These are phyloP conservation scores for Podaxis rugospora DNA, from an alignment of 768 basidiomycete genomes.

Conservation along the genomic window DNA sequence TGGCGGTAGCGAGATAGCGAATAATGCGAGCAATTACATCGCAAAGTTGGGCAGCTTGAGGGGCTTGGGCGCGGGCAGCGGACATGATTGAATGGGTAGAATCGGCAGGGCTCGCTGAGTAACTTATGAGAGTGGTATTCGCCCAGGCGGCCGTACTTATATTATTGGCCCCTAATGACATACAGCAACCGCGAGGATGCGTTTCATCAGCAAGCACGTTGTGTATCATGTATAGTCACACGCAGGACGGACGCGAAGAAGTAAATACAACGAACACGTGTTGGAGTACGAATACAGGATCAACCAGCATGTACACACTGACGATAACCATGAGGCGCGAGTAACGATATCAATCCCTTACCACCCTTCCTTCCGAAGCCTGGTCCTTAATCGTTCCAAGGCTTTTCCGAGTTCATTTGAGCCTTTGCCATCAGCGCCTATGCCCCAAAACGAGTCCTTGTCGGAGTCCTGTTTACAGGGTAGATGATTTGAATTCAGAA, in stretches of 20 bases:
- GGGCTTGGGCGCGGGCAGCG: conserved; percentile 24
- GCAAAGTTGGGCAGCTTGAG: conserved; percentile 30
- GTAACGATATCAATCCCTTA: conserved; percentile 3
- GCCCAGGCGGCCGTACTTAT: neutral
- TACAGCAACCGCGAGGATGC: conserved; percentile 21
- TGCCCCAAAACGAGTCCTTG: conserved; percentile 77
- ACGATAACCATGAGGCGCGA: conserved; percentile 22
- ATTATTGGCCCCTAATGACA: conserved; percentile 14
- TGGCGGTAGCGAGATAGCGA: conserved; percentile 6
- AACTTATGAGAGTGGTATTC: conserved; percentile 2
- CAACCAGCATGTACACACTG: neutral
- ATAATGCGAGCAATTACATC: conserved; percentile 26
- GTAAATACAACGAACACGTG: conserved; percentile 11
- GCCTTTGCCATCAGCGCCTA: conserved; percentile 60
- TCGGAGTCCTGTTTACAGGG: conserved; percentile 52
- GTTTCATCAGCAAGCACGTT: conserved; percentile 12
- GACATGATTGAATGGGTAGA: conserved; percentile 17
- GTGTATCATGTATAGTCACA: neutral
- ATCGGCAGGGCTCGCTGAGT: conserved; percentile 9
- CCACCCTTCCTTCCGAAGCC: conserved; percentile 32
- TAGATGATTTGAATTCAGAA: neutral
- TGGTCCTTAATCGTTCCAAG: conserved; percentile 55
- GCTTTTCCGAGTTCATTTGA: conserved; percentile 75
- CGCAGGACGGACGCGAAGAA: neutral
- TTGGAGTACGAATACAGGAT: neutral